A percentile compares a stretch with the other conserved stretches of the same genome.
These are phyloP conservation scores for Calonectria montana DNA, from an alignment of 2,329 filamentous ascomycete species.

Conservation along the genomic window DNA sequence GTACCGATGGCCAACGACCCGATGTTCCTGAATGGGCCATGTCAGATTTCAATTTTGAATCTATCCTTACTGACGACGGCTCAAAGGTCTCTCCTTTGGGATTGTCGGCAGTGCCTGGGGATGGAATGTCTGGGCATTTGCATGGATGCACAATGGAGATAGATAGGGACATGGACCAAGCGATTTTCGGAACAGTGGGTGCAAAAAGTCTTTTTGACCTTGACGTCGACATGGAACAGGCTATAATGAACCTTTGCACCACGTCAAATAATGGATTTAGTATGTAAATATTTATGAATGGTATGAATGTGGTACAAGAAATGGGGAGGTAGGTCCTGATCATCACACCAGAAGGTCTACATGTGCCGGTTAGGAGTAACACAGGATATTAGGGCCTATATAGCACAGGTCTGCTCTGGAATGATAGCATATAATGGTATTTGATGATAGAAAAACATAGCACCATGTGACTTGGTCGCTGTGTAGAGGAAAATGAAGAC, in stretches of 20 bases:
- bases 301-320: too few species aligned
- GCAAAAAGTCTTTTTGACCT: slow-evolving; percentile 21
- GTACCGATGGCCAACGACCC: not conserved
- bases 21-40: slow-evolving; percentile 26
- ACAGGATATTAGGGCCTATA: too few species aligned
- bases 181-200: slow-evolving; percentile 18
- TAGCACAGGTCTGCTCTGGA: too few species aligned
- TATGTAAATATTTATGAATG: not conserved
- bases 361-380: too few species aligned
- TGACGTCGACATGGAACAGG: slow-evolving; percentile 24
- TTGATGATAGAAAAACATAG: too few species aligned
- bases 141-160: not conserved
- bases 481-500: not conserved
- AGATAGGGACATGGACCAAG: slow-evolving; percentile 9
- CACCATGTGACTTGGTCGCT: not conserved
- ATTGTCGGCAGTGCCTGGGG: not conserved
- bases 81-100: not conserved
- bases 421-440: not conserved
- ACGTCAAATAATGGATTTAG: not conserved
- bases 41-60: slow-evolving; percentile 33
- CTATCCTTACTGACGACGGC: slow-evolving; percentile 18
- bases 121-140: not conserved
- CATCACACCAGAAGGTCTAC: too few species aligned
- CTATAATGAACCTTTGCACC: slow-evolving; percentile 26
- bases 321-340: too few species aligned